Evolutionary conservation across 2,329 filamentous ascomycete genomes (phyloP).

Genomic region (Neofusicoccum sp.): DNA sequence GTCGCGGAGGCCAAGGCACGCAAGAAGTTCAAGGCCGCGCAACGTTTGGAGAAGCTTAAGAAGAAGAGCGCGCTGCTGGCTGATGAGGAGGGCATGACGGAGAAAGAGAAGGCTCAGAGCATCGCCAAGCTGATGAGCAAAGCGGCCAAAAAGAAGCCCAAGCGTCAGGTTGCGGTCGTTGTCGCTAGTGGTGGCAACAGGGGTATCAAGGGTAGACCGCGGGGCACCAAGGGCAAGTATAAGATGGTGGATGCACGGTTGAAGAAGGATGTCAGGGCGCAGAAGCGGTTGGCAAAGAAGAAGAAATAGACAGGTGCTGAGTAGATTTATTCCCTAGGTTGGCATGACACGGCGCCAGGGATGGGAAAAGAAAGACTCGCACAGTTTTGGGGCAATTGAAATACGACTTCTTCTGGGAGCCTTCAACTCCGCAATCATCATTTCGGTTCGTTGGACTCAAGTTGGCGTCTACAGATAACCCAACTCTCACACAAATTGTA

Average conservation of each 20-base stretch:
- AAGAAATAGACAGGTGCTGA: conserved; percentile 41
- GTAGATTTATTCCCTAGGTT: background rate
- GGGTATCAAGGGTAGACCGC: conserved; percentile 82
- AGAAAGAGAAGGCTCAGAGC: conserved; percentile 89
- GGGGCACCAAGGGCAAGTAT: conserved; percentile 92
- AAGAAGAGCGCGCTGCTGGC: conserved; percentile 93
- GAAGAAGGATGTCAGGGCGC: conserved; percentile 92
- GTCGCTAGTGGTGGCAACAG: conserved; percentile 84
- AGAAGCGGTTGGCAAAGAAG: conserved; percentile 80
- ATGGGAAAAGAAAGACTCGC: conserved; percentile 2
- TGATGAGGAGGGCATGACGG: conserved; percentile 88
- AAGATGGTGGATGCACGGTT: conserved; percentile 94
- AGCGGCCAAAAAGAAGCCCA: conserved; percentile 83
- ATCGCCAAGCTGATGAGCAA: conserved; percentile 82
- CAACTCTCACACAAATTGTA: no score
- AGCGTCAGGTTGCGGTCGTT: conserved; percentile 80
- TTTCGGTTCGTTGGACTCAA: background rate
- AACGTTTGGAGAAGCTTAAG: conserved; percentile 88
- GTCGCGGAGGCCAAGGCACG: conserved; percentile 93
- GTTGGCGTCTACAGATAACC: no score
- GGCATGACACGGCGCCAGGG: background rate
- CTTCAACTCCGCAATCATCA: background rate
- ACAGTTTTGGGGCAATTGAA: background rate
- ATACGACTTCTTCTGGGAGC: background rate
- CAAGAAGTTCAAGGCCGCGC: conserved; percentile 95